Percentiles rank a stretch among this genome's conserved stretches.
phyloP scores from a whole-genome alignment of 148 eudicot species.

The Rhododendron williamsianum region DNA sequence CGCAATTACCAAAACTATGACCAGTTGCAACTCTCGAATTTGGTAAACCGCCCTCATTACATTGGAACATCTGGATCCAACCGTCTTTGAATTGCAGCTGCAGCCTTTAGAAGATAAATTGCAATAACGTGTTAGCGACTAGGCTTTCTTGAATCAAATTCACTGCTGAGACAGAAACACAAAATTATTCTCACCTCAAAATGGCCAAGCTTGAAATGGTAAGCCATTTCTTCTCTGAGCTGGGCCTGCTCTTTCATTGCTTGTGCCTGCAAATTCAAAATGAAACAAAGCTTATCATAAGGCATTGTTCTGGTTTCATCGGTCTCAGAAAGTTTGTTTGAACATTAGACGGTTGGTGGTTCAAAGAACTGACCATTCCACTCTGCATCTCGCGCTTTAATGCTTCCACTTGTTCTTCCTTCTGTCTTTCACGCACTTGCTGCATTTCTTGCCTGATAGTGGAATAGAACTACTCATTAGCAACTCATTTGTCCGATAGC shows the following conservation, averaged over 20 bases:
- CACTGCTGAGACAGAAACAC: background rate
- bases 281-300: background rate
- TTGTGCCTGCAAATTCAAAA: constrained; percentile 58
- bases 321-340: background rate
- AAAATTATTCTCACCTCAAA: constrained; percentile 48
- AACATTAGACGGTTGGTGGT: background rate
- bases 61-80: constrained; percentile 83
- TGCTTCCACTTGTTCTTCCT: constrained; percentile 70
- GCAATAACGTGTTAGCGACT: background rate
- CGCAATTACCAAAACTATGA: background rate
- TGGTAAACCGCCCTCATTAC: constrained; percentile 24
- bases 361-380: constrained; percentile 60
- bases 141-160: background rate
- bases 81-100: constrained; percentile 81
- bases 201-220: constrained; percentile 76
- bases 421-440: constrained; percentile 76
- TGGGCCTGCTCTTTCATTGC: constrained; percentile 94
- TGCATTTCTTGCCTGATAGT: constrained; percentile 60
- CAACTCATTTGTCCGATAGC: background rate
- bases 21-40: background rate
- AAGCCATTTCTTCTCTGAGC: constrained; percentile 86
- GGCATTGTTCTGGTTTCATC: background rate
- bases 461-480: background rate
- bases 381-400: constrained; percentile 70
- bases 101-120: constrained; percentile 47